Evolutionary conservation across 768 basidiomycete genomes (phyloP).

Genomic region (Boletellus ananiceps): DNA sequence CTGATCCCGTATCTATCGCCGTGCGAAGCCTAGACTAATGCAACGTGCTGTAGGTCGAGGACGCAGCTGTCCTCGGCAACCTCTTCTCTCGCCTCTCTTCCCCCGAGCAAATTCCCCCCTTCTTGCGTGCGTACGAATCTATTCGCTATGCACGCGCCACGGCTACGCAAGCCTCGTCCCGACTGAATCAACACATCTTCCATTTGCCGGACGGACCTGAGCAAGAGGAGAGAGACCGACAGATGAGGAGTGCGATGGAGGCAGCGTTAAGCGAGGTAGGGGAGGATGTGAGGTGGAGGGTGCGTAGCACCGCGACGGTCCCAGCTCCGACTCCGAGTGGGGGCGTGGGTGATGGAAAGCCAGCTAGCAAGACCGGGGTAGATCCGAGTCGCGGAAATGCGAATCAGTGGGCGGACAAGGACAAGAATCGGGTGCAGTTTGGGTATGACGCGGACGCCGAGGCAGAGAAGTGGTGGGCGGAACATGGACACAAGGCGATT

Average conservation of each 20-base stretch:
- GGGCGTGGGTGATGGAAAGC: not conserved
- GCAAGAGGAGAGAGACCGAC: slow-evolving; percentile 46
- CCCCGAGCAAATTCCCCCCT: slow-evolving; percentile 37
- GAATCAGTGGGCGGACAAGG: slow-evolving; percentile 57
- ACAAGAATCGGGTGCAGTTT: slow-evolving; percentile 45
- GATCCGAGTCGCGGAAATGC: slow-evolving; percentile 31
- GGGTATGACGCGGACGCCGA: slow-evolving; percentile 51
- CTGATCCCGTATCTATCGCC: not conserved
- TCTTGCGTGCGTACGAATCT: slow-evolving; percentile 49
- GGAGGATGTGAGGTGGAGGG: slow-evolving; percentile 4
- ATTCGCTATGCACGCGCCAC: slow-evolving; percentile 49
- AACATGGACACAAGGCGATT: slow-evolving; percentile 23
- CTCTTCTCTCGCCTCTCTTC: slow-evolving; percentile 46
- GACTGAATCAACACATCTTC: slow-evolving; percentile 50
- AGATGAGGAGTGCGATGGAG: slow-evolving; percentile 48
- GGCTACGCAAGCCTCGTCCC: slow-evolving; percentile 44
- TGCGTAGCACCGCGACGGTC: slow-evolving; percentile 13
- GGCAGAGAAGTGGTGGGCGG: slow-evolving; percentile 48
- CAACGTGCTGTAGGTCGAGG: slow-evolving; percentile 28
- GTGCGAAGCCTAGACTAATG: not conserved
- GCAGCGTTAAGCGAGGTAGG: slow-evolving; percentile 28
- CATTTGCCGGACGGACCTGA: slow-evolving; percentile 52
- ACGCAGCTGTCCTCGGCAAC: slow-evolving; percentile 40
- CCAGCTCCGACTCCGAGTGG: not conserved
- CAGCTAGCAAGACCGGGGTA: not conserved